Evolutionary conservation across 441 rosid genomes (phyloP).

Genomic region (Sinapis alba): DNA sequence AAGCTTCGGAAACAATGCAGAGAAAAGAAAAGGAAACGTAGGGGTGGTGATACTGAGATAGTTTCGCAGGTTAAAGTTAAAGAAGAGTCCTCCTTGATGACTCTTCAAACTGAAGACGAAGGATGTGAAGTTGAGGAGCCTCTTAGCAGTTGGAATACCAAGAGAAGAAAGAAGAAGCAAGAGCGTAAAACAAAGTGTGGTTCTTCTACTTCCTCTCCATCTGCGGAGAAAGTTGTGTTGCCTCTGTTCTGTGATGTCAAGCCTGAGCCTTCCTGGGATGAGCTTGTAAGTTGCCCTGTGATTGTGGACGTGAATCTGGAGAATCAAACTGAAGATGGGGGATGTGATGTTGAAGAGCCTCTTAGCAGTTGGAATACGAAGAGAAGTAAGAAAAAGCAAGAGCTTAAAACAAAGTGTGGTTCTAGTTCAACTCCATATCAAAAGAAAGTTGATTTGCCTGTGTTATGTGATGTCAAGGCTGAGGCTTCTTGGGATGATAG

Average conservation of each 20-base stretch:
- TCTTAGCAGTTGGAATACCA: constrained; percentile 55
- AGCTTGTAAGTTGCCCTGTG: background rate
- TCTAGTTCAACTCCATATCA: constrained; percentile 36
- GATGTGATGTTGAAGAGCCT: constrained; percentile 54
- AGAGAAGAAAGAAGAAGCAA: constrained; percentile 45
- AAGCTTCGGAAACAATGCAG: constrained; percentile 56
- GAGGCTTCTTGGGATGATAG: constrained; percentile 45
- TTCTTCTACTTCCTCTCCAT: constrained; percentile 36
- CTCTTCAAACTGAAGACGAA: constrained; percentile 39
- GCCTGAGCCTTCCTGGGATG: constrained; percentile 45
- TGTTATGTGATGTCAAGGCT: constrained; percentile 42
- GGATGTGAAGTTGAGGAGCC: constrained; percentile 57
- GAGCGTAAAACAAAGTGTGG: constrained; percentile 35
- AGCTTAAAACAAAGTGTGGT: constrained; percentile 32
- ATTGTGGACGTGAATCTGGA: background rate
- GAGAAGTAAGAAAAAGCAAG: constrained; percentile 45
- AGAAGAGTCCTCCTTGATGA: constrained; percentile 16
- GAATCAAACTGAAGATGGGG: constrained; percentile 37
- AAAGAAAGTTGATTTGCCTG: constrained; percentile 21
- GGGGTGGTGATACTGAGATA: constrained; percentile 28
- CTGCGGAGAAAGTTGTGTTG: constrained; percentile 26
- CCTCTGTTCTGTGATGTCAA: constrained; percentile 42
- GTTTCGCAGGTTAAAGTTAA: constrained; percentile 30
- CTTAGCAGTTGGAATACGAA: constrained; percentile 57
- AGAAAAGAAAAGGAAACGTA: constrained; percentile 59